Base-by-base conservation (phyloP, 1,139 yeast genomes). In the Hemisphaericaspora lyxosophila region DNA sequence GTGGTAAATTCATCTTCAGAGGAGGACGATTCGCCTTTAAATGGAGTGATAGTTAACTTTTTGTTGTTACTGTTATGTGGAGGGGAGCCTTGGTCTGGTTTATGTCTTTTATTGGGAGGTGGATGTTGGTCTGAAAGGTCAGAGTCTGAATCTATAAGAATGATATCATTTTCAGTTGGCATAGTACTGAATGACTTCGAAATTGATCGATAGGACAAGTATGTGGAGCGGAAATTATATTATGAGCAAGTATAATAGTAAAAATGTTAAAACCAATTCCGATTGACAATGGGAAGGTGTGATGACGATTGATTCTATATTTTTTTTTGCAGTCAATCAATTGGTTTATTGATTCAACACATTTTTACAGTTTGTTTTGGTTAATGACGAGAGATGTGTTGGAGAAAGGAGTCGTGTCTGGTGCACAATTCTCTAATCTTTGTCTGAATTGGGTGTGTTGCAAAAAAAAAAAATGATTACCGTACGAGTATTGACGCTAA, bases 141-240 rank as follows among this genome's bases (percentile, higher is more conserved):
- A 5, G 54, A 44, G 24, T 49, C 54, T 3, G 58, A 52, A 31
- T 53, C 57, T 24, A 55, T 41, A 23, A 55, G 44, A 19, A 54
- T 47, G 16, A 54, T 47, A 14, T 53, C 56, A 32, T 47, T 41
- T 13, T 26, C 33, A 31, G 18, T 20, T 28, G 31, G 23, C 31
- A 28, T 28, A 17, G 6, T 11, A 11, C 12, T 7, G 11, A 16
- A 26, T 28, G 14, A 14, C 8, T 18, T 20, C n/a, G 23, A 20
- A 8, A 20, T 20, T 4, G 11, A 20, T 3, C 7, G 23, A 20
- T 20, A 20, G 23, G 23, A 8, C 5, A 11, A 11, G 11, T 20
- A 20, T 11, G n/a, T 24, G 26, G 3, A 24, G n/a, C 9, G 9
- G n/a, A 11, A 24, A n/a, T n/a, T 6, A 24, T 3, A 24, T 20